Conservation (phyloP, 140 eudicot species). For the Eryngium alpinum region DNA sequence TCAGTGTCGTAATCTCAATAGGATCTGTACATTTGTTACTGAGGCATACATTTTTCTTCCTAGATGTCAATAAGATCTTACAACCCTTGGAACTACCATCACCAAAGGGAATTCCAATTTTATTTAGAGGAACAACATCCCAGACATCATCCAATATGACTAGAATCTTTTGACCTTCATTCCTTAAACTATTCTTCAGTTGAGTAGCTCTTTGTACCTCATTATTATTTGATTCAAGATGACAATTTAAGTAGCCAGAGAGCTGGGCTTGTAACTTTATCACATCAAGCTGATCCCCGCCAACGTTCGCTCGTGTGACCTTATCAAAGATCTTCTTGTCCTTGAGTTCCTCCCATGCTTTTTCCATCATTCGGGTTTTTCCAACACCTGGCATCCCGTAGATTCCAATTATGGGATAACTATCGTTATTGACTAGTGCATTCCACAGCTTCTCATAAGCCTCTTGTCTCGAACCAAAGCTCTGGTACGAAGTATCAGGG, state of each 20-base stretch:
- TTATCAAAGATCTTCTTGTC: not conserved
- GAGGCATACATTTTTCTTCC: too few relatives aligned
- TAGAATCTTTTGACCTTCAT: not conserved
- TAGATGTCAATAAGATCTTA: conserved; percentile 14
- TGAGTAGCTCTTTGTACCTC: not conserved
- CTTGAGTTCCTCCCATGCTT: not conserved
- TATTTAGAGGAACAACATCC: not conserved
- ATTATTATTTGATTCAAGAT: not conserved
- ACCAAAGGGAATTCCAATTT: too few relatives aligned
- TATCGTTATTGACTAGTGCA: not conserved
- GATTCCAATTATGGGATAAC: conserved; percentile 6
- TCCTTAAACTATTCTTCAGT: not conserved
- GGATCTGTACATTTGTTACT: not conserved
- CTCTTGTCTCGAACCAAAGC: not conserved
- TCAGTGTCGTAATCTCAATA: not conserved
- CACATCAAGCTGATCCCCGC: not conserved
- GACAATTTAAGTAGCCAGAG: not conserved
- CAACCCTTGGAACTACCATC: too few relatives aligned
- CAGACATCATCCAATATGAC: too few relatives aligned
- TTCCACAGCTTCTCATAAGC: not conserved
- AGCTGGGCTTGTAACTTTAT: not conserved
- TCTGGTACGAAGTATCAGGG: not conserved
- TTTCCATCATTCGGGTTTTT: conserved; percentile 17
- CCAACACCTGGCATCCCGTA: conserved; percentile 21
- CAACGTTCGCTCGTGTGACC: not conserved